phyloP scores from a whole-genome alignment of 345 rosid genomes.

The Stellera chamaejasme region DNA sequence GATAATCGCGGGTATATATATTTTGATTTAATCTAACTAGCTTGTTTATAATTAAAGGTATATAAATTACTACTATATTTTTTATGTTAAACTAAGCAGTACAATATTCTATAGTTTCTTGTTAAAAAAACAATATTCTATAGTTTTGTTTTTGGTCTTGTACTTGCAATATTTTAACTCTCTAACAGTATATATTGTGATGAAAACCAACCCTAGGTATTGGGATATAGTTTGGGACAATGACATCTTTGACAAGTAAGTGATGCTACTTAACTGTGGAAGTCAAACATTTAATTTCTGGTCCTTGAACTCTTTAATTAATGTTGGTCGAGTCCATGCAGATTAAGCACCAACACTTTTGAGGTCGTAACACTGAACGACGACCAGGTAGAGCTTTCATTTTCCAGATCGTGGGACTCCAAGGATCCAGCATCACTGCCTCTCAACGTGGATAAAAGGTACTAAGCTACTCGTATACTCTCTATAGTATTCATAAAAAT shows the following conservation, averaged over 20 bases:
- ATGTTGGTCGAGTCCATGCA: slow-evolving; percentile 9
- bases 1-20: slow-evolving; percentile 41
- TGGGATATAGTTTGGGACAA: slow-evolving; percentile 82
- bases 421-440: slow-evolving; percentile 31
- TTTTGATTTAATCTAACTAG: too few species aligned
- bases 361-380: slow-evolving; percentile 37
- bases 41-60: too few species aligned
- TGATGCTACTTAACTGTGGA: neutral
- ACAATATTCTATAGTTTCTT: too few species aligned
- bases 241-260: slow-evolving; percentile 35
- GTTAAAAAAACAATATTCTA: too few species aligned
- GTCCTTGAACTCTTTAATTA: neutral
- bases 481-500: too few species aligned
- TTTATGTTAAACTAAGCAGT: too few species aligned
- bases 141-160: too few species aligned
- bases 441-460: slow-evolving; percentile 85
- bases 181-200: too few species aligned
- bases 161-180: too few species aligned
- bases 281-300: neutral
- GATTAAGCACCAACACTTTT: slow-evolving; percentile 41
- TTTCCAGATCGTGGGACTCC: slow-evolving; percentile 42
- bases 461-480: too few species aligned
- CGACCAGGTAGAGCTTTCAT: slow-evolving; percentile 64
- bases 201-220: slow-evolving; percentile 15
- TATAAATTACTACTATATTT: too few species aligned